phyloP scores from a whole-genome alignment of 2,329 filamentous ascomycete genomes.

The Fusarium pseudograminearum region DNA sequence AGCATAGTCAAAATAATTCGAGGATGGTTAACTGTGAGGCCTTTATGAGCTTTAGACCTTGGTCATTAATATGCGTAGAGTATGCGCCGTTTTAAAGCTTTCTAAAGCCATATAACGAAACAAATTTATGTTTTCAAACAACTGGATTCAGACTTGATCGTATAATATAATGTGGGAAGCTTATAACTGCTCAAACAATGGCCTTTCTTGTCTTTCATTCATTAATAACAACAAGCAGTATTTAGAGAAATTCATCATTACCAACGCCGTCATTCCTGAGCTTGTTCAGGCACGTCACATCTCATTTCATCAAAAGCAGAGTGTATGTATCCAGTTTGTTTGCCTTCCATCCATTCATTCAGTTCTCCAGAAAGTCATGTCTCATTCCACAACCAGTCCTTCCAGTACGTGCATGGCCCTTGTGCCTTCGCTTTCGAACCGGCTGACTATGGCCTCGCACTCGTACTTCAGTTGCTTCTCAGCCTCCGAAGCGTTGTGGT shows the following conservation, averaged over 20 bases:
- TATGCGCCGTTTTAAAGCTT: too few relatives aligned
- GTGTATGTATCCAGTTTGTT: constrained; percentile 28
- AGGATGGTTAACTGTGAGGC: too few relatives aligned
- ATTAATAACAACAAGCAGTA: constrained; percentile 25
- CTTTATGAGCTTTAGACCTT: too few relatives aligned
- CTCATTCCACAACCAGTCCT: constrained; percentile 70
- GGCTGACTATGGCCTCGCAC: constrained; percentile 84
- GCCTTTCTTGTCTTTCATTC: constrained; percentile 19
- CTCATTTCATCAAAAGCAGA: constrained; percentile 30
- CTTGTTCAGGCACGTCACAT: constrained; percentile 30
- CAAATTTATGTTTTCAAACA: too few relatives aligned
- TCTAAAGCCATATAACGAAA: too few relatives aligned
- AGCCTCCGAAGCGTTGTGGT: constrained; percentile 81
- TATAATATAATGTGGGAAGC: not conserved
- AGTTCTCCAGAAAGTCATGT: constrained; percentile 28
- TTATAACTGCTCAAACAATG: constrained; percentile 4
- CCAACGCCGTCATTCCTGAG: constrained; percentile 41
- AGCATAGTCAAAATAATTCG: too few relatives aligned
- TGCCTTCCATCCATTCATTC: constrained; percentile 16
- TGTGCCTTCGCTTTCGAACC: constrained; percentile 86
- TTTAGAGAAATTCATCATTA: constrained; percentile 36
- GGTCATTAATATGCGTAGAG: too few relatives aligned
- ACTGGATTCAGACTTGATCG: not conserved
- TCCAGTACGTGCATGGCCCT: constrained; percentile 83
- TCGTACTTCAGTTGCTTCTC: constrained; percentile 83